A percentile compares a stretch with the other conserved stretches of the same genome.
These are phyloP conservation scores for Aspergillus piperis DNA, from an alignment of 2,329 filamentous ascomycete species.

Conservation along the genomic window DNA sequence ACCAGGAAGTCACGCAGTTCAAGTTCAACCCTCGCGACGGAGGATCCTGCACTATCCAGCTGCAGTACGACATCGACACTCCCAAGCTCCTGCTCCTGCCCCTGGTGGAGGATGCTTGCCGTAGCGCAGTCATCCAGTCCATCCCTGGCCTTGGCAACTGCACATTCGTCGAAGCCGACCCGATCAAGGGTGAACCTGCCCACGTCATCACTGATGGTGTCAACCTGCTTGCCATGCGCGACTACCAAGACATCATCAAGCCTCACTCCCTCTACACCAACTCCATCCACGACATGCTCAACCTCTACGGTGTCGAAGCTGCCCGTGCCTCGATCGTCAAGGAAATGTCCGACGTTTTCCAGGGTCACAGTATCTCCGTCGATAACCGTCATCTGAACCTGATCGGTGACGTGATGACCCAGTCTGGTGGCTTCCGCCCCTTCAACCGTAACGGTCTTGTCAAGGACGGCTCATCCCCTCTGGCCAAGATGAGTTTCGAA, in stretches of 20 bases:
- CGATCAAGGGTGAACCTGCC: conserved; percentile 51
- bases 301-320: conserved; percentile 89
- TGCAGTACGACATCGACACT: conserved; percentile 76
- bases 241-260: conserved; percentile 81
- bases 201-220: conserved; percentile 77
- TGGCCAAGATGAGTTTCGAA: conserved; percentile 99
- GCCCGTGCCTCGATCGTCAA: conserved; percentile 82
- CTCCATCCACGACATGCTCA: conserved; percentile 82
- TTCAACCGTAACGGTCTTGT: conserved; percentile 88
- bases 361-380: conserved; percentile 86
- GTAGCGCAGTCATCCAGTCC: conserved; percentile 80
- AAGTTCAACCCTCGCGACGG: conserved; percentile 74
- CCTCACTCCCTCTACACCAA: conserved; percentile 87
- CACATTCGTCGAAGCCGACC: conserved; percentile 64
- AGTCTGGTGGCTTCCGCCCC: conserved; percentile 81
- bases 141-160: conserved; percentile 76
- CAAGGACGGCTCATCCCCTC: conserved; percentile 79
- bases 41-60: conserved; percentile 74
- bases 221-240: conserved; percentile 88
- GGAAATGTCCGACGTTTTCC: conserved; percentile 84
- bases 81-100: conserved; percentile 93
- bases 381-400: conserved; percentile 91
- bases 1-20: conserved; percentile 72
- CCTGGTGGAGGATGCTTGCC: conserved; percentile 78
- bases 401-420: conserved; percentile 98